phyloP scores from a whole-genome alignment of 1,284 basidiomycete species.

The Flammula alnicola region DNA sequence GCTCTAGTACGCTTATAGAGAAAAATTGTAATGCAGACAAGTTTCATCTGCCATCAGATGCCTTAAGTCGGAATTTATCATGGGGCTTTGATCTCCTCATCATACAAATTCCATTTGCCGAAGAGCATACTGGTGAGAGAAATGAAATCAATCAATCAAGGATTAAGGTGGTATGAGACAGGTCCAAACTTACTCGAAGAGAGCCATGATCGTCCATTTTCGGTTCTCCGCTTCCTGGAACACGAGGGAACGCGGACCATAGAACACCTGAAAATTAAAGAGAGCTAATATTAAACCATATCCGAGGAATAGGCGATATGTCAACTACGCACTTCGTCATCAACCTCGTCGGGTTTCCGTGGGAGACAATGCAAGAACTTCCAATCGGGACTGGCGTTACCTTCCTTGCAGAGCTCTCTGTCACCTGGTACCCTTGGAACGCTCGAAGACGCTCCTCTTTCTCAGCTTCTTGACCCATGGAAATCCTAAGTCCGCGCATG shows the following conservation, averaged over 20 bases:
- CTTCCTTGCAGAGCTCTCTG: constrained; percentile 86
- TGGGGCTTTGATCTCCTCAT: too few relatives aligned
- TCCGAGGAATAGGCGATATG: constrained; percentile 3
- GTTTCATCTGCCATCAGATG: too few relatives aligned
- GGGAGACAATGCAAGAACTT: constrained; percentile 97
- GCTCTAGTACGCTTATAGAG: too few relatives aligned
- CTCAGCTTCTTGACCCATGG: constrained; percentile 98
- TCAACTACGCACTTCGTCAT: constrained; percentile 89
- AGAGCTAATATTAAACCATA: background rate
- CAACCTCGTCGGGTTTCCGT: constrained; percentile 90
- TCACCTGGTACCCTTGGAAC: constrained; percentile 94
- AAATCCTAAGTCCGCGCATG: constrained; percentile 67
- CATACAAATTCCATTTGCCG: too few relatives aligned
- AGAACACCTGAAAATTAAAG: constrained; percentile 61
- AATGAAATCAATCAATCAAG: background rate
- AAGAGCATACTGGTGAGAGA: constrained; percentile 32
- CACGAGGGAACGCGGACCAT: constrained; percentile 75
- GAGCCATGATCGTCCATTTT: constrained; percentile 93
- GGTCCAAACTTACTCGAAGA: constrained; percentile 72
- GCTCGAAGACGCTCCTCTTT: constrained; percentile 88
- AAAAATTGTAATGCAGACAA: too few relatives aligned
- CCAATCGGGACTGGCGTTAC: constrained; percentile 90
- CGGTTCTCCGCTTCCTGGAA: constrained; percentile 85
- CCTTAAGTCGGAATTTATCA: too few relatives aligned
- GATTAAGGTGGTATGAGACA: constrained; percentile 5